phyloP scores from a whole-genome alignment of 2,329 filamentous ascomycete species.

The Thelonectria blattea region DNA sequence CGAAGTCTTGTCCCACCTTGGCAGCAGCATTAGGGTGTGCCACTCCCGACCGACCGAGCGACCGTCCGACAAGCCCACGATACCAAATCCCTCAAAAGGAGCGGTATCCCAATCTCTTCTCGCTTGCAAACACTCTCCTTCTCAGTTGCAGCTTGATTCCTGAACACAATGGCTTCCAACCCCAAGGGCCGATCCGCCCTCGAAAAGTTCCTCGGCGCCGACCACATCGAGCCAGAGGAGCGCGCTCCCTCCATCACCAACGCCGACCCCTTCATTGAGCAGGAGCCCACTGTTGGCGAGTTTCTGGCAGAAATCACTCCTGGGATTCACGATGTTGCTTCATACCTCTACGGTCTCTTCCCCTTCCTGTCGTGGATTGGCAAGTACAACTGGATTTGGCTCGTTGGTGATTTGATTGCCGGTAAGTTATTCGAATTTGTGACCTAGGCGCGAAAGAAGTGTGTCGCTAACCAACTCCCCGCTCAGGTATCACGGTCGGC shows the following conservation, averaged over 20 bases:
- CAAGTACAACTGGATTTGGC: slow-evolving; percentile 56
- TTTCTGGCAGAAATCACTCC: slow-evolving; percentile 49
- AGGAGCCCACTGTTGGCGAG: slow-evolving; percentile 51
- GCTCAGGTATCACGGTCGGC: slow-evolving; percentile 52
- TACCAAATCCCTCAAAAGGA: slow-evolving; percentile 1
- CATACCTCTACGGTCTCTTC: slow-evolving; percentile 52
- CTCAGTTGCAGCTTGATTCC: slow-evolving; percentile 26
- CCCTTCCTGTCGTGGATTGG: slow-evolving; percentile 58
- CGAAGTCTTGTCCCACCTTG: slow-evolving; percentile 32
- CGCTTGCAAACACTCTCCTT: slow-evolving; percentile 26
- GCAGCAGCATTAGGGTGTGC: slow-evolving; percentile 29
- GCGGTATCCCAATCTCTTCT: neutral
- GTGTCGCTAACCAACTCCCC: slow-evolving; percentile 28
- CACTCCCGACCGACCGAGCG: slow-evolving; percentile 39
- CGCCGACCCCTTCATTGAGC: slow-evolving; percentile 47
- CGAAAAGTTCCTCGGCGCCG: slow-evolving; percentile 43
- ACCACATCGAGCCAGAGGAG: slow-evolving; percentile 41
- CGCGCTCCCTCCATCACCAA: slow-evolving; percentile 45
- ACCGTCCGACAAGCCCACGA: slow-evolving; percentile 33
- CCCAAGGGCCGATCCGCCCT: slow-evolving; percentile 38
- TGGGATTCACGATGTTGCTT: slow-evolving; percentile 36
- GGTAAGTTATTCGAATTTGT: slow-evolving; percentile 40
- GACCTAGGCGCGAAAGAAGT: slow-evolving; percentile 1
- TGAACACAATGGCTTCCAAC: slow-evolving; percentile 27
- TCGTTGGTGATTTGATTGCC: slow-evolving; percentile 54